Evolutionary conservation across 2,329 filamentous ascomycete species (phyloP).

Genomic region (Arachnopeziza araneosa): DNA sequence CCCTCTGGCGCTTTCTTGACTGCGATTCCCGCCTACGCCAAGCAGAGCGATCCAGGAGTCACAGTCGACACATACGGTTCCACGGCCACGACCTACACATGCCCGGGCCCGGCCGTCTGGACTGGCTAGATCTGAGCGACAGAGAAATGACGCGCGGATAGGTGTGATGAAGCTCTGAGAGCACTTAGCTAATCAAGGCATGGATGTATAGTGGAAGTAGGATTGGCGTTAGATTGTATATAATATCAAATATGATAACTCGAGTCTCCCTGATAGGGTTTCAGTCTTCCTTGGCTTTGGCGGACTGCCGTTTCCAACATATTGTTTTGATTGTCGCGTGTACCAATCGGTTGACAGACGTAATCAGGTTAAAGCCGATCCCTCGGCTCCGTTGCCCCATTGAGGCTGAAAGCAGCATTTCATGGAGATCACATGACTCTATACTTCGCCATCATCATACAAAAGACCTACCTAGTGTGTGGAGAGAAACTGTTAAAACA

Average conservation of each 20-base stretch:
- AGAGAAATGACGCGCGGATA: background rate
- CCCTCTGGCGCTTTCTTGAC: slow-evolving; percentile 29
- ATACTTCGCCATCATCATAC: too few species aligned
- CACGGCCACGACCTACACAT: slow-evolving; percentile 40
- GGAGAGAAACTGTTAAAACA: too few species aligned
- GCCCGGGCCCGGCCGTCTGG: slow-evolving; percentile 45
- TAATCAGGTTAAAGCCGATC: background rate
- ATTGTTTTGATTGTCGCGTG: background rate
- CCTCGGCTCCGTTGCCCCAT: background rate
- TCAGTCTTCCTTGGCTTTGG: background rate
- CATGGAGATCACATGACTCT: background rate
- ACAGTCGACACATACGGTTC: slow-evolving; percentile 43
- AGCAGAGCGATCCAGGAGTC: slow-evolving; percentile 19
- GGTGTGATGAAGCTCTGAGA: background rate
- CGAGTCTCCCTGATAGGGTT: background rate
- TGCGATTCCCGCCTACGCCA: slow-evolving; percentile 21
- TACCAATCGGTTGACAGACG: background rate
- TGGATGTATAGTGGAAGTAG: background rate
- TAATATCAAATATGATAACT: background rate
- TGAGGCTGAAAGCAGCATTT: background rate
- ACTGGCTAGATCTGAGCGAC: slow-evolving; percentile 3
- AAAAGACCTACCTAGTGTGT: too few species aligned
- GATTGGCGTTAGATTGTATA: background rate
- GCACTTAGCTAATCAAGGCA: background rate
- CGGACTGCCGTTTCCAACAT: background rate